Percentiles rank a stretch among this genome's conserved stretches.
Evolutionary conservation across 2,329 filamentous ascomycete genomes (phyloP).

Genomic region (Chaetomium sp.): DNA sequence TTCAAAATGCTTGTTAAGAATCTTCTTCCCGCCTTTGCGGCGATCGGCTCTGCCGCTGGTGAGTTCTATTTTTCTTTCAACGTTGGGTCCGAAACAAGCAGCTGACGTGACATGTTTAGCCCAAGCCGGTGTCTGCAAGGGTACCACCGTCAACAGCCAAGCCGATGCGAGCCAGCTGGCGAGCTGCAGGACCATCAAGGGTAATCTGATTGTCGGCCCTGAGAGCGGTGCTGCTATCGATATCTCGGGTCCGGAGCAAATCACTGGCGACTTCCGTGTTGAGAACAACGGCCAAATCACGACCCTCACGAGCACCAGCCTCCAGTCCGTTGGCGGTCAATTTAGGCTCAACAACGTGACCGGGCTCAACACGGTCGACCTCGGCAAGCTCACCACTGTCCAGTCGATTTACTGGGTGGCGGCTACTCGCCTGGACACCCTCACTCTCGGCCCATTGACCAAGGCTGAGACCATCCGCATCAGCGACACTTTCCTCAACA

Average conservation of each 20-base stretch:
- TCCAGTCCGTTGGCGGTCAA: constrained; percentile 60
- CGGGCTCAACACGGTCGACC: constrained; percentile 59
- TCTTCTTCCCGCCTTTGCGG: constrained; percentile 37
- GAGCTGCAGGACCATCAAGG: constrained; percentile 61
- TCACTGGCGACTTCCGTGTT: constrained; percentile 52
- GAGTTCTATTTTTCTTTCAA: constrained; percentile 17
- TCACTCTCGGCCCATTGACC: constrained; percentile 48
- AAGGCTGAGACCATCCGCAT: constrained; percentile 65
- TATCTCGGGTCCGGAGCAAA: constrained; percentile 52
- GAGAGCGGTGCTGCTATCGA: constrained; percentile 50
- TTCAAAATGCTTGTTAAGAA: constrained; percentile 40
- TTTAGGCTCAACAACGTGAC: constrained; percentile 66
- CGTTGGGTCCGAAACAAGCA: background rate
- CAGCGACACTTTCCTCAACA: constrained; percentile 76
- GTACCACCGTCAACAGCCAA: constrained; percentile 55
- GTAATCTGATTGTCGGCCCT: constrained; percentile 59
- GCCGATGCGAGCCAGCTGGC: constrained; percentile 55
- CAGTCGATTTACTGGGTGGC: constrained; percentile 64
- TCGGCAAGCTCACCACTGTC: constrained; percentile 59
- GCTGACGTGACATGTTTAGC: constrained; percentile 23
- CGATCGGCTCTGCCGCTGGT: constrained; percentile 35
- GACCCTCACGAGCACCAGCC: constrained; percentile 52
- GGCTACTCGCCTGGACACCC: constrained; percentile 54
- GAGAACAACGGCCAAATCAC: constrained; percentile 56
- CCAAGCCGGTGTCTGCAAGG: constrained; percentile 28